A percentile compares a stretch with the other conserved stretches of the same genome.
phyloP scores from a whole-genome alignment of 2,329 filamentous ascomycete genomes.

The Diaporthe ampelina region DNA sequence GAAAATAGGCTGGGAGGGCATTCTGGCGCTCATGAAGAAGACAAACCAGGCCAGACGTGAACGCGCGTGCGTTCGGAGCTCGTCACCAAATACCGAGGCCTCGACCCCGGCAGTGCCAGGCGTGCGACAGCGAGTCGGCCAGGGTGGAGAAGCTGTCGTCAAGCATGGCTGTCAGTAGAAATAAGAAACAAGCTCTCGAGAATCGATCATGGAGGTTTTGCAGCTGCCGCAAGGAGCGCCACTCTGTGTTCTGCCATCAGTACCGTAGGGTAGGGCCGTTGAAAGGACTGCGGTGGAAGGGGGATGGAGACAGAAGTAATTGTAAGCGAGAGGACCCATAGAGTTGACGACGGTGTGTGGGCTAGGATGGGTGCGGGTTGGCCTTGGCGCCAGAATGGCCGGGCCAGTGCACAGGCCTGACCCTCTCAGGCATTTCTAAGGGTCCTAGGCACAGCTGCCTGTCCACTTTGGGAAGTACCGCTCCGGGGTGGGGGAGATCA shows the following conservation, averaged over 20 bases:
- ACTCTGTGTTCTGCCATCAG: not conserved
- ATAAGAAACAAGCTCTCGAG: not conserved
- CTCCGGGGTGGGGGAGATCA: not conserved
- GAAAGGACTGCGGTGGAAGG: conserved; percentile 18
- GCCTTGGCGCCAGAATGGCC: not conserved
- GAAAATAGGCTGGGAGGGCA: not conserved
- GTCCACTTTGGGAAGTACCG: too few relatives aligned
- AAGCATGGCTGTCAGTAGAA: not conserved
- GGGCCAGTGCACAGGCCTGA: not conserved
- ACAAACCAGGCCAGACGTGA: not conserved
- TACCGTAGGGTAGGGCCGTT: not conserved
- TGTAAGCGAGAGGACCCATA: conserved; percentile 29
- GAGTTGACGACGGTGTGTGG: conserved; percentile 29
- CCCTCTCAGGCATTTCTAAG: not conserved
- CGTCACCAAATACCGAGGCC: conserved; percentile 16
- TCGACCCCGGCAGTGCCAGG: not conserved
- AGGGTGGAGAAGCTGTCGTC: not conserved
- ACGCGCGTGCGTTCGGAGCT: conserved; percentile 3
- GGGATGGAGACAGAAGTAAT: conserved; percentile 27
- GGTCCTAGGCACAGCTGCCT: too few relatives aligned
- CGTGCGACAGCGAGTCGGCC: not conserved
- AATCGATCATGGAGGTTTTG: not conserved
- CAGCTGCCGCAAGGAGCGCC: not conserved
- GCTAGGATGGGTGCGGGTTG: conserved; percentile 19
- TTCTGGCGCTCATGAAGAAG: not conserved